These are phyloP conservation scores for Acorus gramineus DNA, from an alignment of 106 monocot species.

Conservation along the genomic window DNA sequence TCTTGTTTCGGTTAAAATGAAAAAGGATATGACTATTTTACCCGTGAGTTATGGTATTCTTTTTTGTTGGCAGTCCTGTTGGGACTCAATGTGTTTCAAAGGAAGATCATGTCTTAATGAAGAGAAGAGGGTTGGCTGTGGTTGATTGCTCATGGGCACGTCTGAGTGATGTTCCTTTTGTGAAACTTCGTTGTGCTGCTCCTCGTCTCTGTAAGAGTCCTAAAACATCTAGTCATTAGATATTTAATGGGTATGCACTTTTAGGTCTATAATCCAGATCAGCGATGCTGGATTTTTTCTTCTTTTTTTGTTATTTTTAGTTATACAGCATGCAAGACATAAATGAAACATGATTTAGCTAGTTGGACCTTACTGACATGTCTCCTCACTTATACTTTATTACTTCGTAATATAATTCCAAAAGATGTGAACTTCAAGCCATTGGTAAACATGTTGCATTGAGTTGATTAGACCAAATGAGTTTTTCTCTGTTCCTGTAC, in stretches of 20 bases:
- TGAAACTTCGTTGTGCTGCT: constrained; percentile 74
- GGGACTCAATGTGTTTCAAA: constrained; percentile 85
- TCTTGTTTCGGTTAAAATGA: not conserved
- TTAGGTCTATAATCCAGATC: not conserved
- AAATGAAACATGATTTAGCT: too few relatives aligned
- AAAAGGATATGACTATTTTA: not conserved
- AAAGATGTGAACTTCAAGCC: too few relatives aligned
- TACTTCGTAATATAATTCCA: too few relatives aligned
- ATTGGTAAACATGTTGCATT: too few relatives aligned
- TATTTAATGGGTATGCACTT: not conserved
- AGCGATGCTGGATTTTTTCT: too few relatives aligned
- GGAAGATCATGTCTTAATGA: constrained; percentile 63
- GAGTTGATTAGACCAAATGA: too few relatives aligned
- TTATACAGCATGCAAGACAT: too few relatives aligned
- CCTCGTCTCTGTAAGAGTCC: constrained; percentile 76
- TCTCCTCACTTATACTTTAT: too few relatives aligned
- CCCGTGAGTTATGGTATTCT: not conserved
- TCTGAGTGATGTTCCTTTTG: constrained; percentile 88
- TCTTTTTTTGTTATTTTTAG: too few relatives aligned
- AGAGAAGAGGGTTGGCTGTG: constrained; percentile 84
- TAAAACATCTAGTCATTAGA: not conserved
- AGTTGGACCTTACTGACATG: too few relatives aligned
- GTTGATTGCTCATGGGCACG: constrained; percentile 99
- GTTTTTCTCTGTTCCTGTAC: too few relatives aligned
- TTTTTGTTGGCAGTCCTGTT: constrained; percentile 48